A percentile compares a stretch with the other conserved stretches of the same genome.
Conservation (phyloP, 768 basidiomycete species). For the Boletales sp. region DNA sequence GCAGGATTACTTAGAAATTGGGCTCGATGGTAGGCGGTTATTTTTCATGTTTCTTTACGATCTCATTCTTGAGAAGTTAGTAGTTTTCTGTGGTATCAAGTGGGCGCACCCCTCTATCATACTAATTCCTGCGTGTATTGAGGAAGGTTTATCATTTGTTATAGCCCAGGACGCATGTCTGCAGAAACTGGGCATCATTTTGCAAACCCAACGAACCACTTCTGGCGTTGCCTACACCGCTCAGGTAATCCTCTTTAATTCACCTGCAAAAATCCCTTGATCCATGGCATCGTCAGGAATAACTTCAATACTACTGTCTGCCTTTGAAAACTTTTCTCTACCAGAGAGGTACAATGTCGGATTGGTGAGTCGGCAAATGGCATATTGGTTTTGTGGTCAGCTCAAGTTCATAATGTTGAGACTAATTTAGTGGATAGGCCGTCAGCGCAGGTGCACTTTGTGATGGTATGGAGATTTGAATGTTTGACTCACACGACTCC, state of each 20-base stretch:
- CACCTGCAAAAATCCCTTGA: background rate
- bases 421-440: constrained; percentile 75
- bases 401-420: constrained; percentile 33
- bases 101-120: constrained; percentile 26
- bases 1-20: constrained; percentile 48
- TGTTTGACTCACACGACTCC: background rate
- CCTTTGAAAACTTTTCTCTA: constrained; percentile 58
- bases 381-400: background rate
- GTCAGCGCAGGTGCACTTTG: constrained; percentile 50
- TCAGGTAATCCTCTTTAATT: constrained; percentile 44
- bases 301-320: constrained; percentile 47
- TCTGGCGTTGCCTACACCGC: constrained; percentile 69
- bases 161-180: constrained; percentile 70
- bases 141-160: background rate
- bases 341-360: constrained; percentile 60
- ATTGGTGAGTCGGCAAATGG: constrained; percentile 43
- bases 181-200: constrained; percentile 75
- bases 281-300: constrained; percentile 40
- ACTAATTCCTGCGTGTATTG: background rate
- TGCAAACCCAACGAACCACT: constrained; percentile 77
- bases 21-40: constrained; percentile 53
- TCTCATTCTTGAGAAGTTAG: constrained; percentile 33
- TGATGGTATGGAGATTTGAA: background rate
- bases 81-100: constrained; percentile 88
- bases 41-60: background rate